These are phyloP conservation scores for Colletotrichum musicola DNA, from an alignment of 2,329 filamentous ascomycete genomes.

Conservation along the genomic window DNA sequence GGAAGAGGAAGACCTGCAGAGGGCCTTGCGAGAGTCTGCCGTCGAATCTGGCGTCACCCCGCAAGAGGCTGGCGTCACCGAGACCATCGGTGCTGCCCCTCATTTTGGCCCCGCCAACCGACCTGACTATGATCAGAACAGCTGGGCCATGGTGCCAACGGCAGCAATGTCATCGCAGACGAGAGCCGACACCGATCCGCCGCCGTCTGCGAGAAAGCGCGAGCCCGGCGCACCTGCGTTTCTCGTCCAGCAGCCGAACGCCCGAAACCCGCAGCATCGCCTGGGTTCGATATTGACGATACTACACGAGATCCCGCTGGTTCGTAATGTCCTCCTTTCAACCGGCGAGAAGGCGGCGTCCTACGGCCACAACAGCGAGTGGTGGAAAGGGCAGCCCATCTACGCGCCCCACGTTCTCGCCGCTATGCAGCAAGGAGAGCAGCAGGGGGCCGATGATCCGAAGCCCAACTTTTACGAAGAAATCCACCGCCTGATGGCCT, in stretches of 20 bases:
- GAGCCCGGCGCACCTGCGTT: slow-evolving; percentile 62
- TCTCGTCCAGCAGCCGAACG: slow-evolving; percentile 55
- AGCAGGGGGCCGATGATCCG: slow-evolving; percentile 47
- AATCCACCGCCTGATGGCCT: slow-evolving; percentile 72
- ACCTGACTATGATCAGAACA: slow-evolving; percentile 64
- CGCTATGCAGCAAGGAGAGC: slow-evolving; percentile 48
- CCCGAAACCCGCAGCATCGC: slow-evolving; percentile 53
- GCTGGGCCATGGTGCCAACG: slow-evolving; percentile 71
- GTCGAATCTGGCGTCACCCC: slow-evolving; percentile 53
- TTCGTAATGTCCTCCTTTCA: slow-evolving; percentile 66
- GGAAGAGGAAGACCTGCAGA: slow-evolving; percentile 68
- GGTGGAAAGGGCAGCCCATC: slow-evolving; percentile 72
- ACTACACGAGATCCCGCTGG: slow-evolving; percentile 69
- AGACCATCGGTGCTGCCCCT: slow-evolving; percentile 52
- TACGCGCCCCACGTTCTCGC: slow-evolving; percentile 52
- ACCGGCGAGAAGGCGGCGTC: slow-evolving; percentile 54
- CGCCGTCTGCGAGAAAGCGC: slow-evolving; percentile 60
- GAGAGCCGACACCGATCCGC: slow-evolving; percentile 39
- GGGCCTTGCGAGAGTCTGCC: slow-evolving; percentile 68
- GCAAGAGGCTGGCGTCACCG: slow-evolving; percentile 66
- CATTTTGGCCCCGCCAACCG: slow-evolving; percentile 72
- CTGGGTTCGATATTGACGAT: slow-evolving; percentile 70
- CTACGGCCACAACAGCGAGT: slow-evolving; percentile 69
- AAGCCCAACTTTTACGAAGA: slow-evolving; percentile 63
- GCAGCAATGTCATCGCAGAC: slow-evolving; percentile 45